Conservation (phyloP, 2,329 filamentous ascomycete species). For the Colletotrichum lentis region DNA sequence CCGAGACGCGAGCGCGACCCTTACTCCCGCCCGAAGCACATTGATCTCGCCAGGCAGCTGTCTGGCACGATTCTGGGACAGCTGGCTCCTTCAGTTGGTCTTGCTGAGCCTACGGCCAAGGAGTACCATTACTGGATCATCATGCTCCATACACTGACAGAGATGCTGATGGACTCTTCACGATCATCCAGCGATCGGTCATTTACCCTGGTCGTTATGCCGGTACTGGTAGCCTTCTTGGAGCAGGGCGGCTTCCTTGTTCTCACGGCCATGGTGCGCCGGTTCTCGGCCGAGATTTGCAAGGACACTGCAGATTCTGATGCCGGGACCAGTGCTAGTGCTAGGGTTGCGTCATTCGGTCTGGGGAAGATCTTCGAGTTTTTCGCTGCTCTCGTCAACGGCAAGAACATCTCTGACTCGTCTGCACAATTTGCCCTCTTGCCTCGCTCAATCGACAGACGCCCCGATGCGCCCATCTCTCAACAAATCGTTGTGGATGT, state of each 20-base stretch:
- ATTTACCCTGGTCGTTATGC: slow-evolving; percentile 67
- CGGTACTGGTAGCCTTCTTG: slow-evolving; percentile 88
- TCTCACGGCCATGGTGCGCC: slow-evolving; percentile 75
- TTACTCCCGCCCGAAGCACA: slow-evolving; percentile 62
- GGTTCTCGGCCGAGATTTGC: slow-evolving; percentile 68
- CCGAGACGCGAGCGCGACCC: slow-evolving; percentile 76
- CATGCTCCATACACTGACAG: slow-evolving; percentile 78
- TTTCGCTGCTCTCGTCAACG: slow-evolving; percentile 77
- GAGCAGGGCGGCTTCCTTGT: slow-evolving; percentile 77
- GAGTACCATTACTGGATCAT: slow-evolving; percentile 85
- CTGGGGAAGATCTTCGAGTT: slow-evolving; percentile 87
- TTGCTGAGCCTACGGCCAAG: slow-evolving; percentile 60
- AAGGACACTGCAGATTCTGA: slow-evolving; percentile 43
- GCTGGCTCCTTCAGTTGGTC: slow-evolving; percentile 59
- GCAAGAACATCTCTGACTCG: slow-evolving; percentile 83
- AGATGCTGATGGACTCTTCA: slow-evolving; percentile 75
- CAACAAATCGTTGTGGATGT: slow-evolving; percentile 87
- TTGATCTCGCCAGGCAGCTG: slow-evolving; percentile 69
- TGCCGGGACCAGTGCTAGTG: slow-evolving; percentile 31
- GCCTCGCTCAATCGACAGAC: slow-evolving; percentile 52
- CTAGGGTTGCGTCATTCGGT: slow-evolving; percentile 51
- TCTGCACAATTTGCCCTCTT: slow-evolving; percentile 61
- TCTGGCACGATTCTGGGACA: slow-evolving; percentile 75
- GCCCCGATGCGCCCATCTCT: slow-evolving; percentile 55
- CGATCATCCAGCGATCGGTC: slow-evolving; percentile 58